These are phyloP conservation scores for Zoysia matrella DNA, from an alignment of 202 grass and related monocot genomes.

Conservation along the genomic window DNA sequence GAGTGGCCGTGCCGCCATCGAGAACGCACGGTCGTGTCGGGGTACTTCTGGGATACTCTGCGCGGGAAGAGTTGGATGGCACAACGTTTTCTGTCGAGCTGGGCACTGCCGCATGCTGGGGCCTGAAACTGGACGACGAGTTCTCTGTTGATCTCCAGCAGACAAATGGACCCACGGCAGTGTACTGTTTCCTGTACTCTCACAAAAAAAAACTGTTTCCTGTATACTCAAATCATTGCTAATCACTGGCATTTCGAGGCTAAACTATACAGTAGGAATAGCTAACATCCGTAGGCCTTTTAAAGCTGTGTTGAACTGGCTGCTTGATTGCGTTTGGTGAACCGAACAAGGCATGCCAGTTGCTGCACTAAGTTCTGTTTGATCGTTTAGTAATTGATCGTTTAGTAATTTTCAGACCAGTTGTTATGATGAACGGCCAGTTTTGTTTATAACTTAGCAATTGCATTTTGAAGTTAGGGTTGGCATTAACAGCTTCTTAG, in stretches of 20 bases:
- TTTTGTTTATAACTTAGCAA: conserved; percentile 23
- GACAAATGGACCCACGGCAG: conserved; percentile 23
- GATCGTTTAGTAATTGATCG: conserved; percentile 2
- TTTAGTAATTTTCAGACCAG: conserved; percentile 14
- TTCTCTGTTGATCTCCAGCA: conserved; percentile 5
- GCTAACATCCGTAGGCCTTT: neutral
- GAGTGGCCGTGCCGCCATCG: neutral
- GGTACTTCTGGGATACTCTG: too few species aligned
- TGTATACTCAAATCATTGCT: too few species aligned
- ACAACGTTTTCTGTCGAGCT: conserved; percentile 8
- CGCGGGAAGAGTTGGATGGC: neutral
- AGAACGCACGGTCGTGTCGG: neutral
- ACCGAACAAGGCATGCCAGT: conserved; percentile 17
- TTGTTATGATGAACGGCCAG: neutral
- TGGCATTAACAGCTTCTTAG: conserved; percentile 12
- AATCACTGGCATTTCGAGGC: too few species aligned
- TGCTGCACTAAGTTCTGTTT: conserved; percentile 23
- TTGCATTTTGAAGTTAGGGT: neutral
- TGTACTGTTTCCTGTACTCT: neutral
- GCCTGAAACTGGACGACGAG: neutral
- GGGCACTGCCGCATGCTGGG: neutral
- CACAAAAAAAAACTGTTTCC: too few species aligned
- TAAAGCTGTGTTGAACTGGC: neutral
- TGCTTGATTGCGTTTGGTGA: conserved; percentile 40
- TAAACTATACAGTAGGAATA: too few species aligned